Percentiles rank a stretch among this genome's conserved stretches.
These are phyloP conservation scores for Rubia yunnanensis DNA, from an alignment of 257 asterid species.

Conservation along the genomic window DNA sequence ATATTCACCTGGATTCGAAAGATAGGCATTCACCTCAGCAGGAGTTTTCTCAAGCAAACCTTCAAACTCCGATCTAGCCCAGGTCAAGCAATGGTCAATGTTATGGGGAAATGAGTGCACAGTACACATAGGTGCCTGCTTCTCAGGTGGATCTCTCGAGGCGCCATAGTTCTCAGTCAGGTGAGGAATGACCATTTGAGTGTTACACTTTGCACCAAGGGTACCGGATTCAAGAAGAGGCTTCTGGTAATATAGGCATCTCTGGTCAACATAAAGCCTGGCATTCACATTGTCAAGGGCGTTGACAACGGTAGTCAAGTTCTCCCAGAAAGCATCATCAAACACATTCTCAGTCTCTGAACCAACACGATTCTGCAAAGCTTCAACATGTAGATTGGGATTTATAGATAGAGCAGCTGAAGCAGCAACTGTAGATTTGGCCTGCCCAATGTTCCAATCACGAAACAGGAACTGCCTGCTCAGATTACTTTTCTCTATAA, in stretches of 20 bases:
- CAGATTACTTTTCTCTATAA: constrained; percentile 90
- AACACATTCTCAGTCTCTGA: constrained; percentile 83
- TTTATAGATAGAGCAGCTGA: constrained; percentile 67
- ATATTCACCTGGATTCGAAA: constrained; percentile 61
- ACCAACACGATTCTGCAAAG: constrained; percentile 91
- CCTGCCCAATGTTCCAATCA: constrained; percentile 93
- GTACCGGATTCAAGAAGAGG: constrained; percentile 98
- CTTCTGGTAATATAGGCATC: constrained; percentile 88
- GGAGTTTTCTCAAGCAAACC: constrained; percentile 91
- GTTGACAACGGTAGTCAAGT: constrained; percentile 60
- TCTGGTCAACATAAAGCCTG: constrained; percentile 89
- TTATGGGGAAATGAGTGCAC: constrained; percentile 92
- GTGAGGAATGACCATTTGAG: constrained; percentile 94
- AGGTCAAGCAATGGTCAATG: constrained; percentile 90
- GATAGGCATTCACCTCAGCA: constrained; percentile 82
- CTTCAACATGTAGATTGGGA: constrained; percentile 52
- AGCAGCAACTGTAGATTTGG: constrained; percentile 92
- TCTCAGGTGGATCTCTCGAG: constrained; percentile 93
- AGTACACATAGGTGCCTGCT: constrained; percentile 97
- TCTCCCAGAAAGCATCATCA: constrained; percentile 84
- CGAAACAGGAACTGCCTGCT: constrained; percentile 93
- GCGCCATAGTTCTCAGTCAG: constrained; percentile 92
- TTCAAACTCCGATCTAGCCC: constrained; percentile 96
- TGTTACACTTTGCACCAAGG: constrained; percentile 90
- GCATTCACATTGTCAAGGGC: constrained; percentile 95